Evolutionary conservation across 2,329 filamentous ascomycete genomes (phyloP).

Genomic region (Akanthomyces muscarius): DNA sequence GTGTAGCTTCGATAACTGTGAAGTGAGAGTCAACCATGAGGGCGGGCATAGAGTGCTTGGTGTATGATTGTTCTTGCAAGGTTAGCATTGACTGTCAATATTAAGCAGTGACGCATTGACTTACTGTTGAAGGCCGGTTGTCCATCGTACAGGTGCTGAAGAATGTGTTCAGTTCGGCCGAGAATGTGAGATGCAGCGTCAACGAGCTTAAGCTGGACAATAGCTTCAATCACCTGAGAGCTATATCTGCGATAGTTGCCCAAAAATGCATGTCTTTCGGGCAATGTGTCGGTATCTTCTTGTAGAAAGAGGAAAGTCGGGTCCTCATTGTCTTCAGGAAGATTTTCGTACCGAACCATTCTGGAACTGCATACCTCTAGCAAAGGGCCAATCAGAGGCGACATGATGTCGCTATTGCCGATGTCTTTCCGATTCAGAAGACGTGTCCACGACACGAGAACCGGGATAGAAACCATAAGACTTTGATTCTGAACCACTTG

Average conservation of each 20-base stretch:
- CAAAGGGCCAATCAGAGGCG: constrained; percentile 66
- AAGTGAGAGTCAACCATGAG: constrained; percentile 85
- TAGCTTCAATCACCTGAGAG: constrained; percentile 77
- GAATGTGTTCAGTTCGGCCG: constrained; percentile 66
- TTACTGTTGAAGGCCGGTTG: constrained; percentile 63
- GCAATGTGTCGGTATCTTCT: constrained; percentile 92
- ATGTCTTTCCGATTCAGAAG: constrained; percentile 70
- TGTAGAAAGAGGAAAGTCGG: constrained; percentile 76
- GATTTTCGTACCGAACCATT: constrained; percentile 79
- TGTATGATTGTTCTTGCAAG: constrained; percentile 50
- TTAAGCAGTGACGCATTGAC: constrained; percentile 23
- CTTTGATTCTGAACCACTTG: constrained; percentile 79
- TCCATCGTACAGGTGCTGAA: constrained; percentile 72
- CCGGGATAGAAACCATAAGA: constrained; percentile 87
- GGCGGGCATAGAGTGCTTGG: constrained; percentile 66
- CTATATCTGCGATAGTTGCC: constrained; percentile 94
- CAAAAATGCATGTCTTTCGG: constrained; percentile 90
- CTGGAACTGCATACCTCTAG: constrained; percentile 79
- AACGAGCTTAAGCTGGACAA: constrained; percentile 75
- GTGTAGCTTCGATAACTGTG: constrained; percentile 79
- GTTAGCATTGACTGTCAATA: background rate
- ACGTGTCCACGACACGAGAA: constrained; percentile 84
- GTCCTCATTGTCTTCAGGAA: constrained; percentile 78
- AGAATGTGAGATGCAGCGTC: constrained; percentile 88
- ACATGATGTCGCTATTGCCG: constrained; percentile 57